Evolutionary conservation across 805 yeast genomes (phyloP), one percentile per base, ranked within the genome.

Genomic region (Kodamaea hsintzibuensis): DNA sequence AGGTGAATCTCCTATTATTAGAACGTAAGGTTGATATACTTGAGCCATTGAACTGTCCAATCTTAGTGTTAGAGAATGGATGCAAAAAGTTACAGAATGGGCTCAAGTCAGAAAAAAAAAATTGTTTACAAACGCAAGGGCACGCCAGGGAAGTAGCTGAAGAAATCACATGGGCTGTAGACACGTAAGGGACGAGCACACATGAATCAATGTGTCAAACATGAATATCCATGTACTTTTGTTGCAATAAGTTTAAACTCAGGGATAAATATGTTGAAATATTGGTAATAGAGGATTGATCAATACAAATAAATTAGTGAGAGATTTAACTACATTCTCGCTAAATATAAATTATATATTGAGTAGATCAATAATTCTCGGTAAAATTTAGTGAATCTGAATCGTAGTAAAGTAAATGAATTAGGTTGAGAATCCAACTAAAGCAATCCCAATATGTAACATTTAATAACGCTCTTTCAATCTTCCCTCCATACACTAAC

Each of bases 1-100:
- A 13, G 65, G 58, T 1, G 66, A 54, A 38, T 62, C 63, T 2
- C 68, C 67, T 16, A 64, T 55, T 8, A 55, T 47, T 17, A 55
- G 53, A 16, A 47, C 50, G 18, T 47, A 16, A 13, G 25, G 10
- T 12, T 12, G 25, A 22, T 22, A 6, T 22, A 6, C 25, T 22
- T 22, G 35, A 30, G 13, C 35, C 35, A 30, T 30, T 8, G 35
- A 2, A 9, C n/a, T n/a, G n/a, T n/a, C n/a, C n/a, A n/a, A n/a
- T n/a, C n/a, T n/a, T n/a, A 12, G 35, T 8, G 10, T 8, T 10
- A 9, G 4, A 5, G 10, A 30, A 12, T 30, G 35, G 35, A 30
- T 30, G 35, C 35, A 30, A 30, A 30, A 30, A 30, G 8, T 30
- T 12, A 22, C 25, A 22, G 6, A 22, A 22, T 22, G 35, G 35